Conservation (phyloP, 2,329 filamentous ascomycete species). For the Stachybotrys chlorohalonatus region DNA sequence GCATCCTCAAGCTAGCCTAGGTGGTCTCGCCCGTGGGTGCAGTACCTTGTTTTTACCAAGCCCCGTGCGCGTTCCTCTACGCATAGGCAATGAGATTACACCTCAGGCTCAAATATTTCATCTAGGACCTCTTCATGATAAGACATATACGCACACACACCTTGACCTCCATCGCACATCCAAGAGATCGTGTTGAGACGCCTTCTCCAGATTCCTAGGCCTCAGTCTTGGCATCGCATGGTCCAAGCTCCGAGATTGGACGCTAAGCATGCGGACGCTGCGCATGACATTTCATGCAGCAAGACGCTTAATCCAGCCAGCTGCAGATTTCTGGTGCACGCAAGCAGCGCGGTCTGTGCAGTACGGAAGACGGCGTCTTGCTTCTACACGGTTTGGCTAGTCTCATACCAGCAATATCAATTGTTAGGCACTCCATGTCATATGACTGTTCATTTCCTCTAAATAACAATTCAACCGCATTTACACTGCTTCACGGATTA, state of each 20-base stretch:
- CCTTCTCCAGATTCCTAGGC: too few relatives aligned
- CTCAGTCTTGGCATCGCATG: not conserved
- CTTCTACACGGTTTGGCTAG: not conserved
- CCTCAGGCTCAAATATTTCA: too few relatives aligned
- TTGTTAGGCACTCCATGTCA: too few relatives aligned
- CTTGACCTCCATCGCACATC: too few relatives aligned
- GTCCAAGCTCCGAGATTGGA: not conserved
- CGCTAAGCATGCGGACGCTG: not conserved
- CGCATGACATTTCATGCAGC: not conserved
- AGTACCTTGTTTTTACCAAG: too few relatives aligned
- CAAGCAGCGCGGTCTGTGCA: not conserved
- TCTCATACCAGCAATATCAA: not conserved
- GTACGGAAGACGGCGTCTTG: not conserved
- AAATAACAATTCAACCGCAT: not conserved
- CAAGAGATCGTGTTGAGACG: too few relatives aligned
- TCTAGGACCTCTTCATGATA: too few relatives aligned
- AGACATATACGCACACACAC: too few relatives aligned
- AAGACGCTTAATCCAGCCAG: not conserved
- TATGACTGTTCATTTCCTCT: not conserved
- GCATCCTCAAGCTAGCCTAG: too few relatives aligned
- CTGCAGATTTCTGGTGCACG: not conserved
- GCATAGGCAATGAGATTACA: too few relatives aligned
- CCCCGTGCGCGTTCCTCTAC: too few relatives aligned
- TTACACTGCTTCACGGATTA: not conserved
- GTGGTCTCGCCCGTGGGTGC: too few relatives aligned